These are phyloP conservation scores for Cyclocybe cylindracea DNA, from an alignment of 768 basidiomycete species.

Conservation along the genomic window DNA sequence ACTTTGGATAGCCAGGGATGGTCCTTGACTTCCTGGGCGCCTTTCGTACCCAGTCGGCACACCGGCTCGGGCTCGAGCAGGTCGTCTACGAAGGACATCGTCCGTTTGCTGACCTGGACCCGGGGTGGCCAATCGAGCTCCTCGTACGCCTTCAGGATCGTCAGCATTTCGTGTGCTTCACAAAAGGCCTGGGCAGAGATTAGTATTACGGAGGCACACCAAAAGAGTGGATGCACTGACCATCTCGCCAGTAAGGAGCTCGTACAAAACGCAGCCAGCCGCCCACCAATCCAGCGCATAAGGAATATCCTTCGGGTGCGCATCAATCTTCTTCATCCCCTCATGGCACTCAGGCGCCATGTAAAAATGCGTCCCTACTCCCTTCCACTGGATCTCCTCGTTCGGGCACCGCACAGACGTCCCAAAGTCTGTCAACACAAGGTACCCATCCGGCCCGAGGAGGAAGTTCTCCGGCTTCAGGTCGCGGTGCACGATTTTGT, in stretches of 20 bases:
- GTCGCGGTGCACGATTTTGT: slow-evolving; percentile 53
- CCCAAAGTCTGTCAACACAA: slow-evolving; percentile 56
- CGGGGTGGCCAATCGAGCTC: slow-evolving; percentile 35
- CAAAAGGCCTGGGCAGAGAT: not conserved
- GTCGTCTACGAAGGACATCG: slow-evolving; percentile 41
- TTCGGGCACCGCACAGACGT: slow-evolving; percentile 26
- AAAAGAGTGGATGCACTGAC: slow-evolving; percentile 28
- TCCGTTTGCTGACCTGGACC: slow-evolving; percentile 34
- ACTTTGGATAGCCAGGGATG: slow-evolving; percentile 50
- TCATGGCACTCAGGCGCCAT: slow-evolving; percentile 46
- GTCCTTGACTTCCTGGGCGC: slow-evolving; percentile 31
- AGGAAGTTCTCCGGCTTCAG: slow-evolving; percentile 62
- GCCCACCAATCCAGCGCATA: slow-evolving; percentile 57
- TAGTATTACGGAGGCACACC: too few relatives aligned
- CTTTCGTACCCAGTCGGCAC: slow-evolving; percentile 39
- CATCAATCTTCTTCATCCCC: not conserved
- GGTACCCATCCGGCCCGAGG: slow-evolving; percentile 56
- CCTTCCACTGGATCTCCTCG: slow-evolving; percentile 27
- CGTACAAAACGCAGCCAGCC: slow-evolving; percentile 49
- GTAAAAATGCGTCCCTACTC: slow-evolving; percentile 47
- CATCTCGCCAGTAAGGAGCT: slow-evolving; percentile 46
- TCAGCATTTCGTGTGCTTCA: not conserved
- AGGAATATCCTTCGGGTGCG: slow-evolving; percentile 1
- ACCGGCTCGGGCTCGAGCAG: slow-evolving; percentile 39
- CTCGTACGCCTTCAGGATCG: not conserved